These are phyloP conservation scores for Incumbomyces lentus DNA, from an alignment of 2,329 filamentous ascomycete genomes.

Conservation along the genomic window DNA sequence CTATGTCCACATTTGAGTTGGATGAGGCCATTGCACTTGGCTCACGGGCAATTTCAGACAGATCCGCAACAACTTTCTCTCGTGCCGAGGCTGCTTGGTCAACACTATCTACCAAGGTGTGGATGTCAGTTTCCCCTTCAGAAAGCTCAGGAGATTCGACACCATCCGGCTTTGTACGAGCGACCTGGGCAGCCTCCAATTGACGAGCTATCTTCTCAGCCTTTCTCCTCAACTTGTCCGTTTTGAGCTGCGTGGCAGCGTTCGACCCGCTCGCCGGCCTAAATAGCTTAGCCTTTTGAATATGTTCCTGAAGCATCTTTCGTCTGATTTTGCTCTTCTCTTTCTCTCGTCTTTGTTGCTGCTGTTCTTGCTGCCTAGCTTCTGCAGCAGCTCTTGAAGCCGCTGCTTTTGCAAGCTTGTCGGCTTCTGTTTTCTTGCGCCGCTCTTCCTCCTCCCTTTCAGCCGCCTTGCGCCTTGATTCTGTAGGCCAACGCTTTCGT, in stretches of 20 bases:
- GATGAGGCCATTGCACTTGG: conserved; percentile 5
- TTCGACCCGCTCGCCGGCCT: not conserved
- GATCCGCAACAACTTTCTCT: not conserved
- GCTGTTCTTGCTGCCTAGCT: conserved; percentile 31
- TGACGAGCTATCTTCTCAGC: conserved; percentile 8
- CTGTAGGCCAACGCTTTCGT: conserved; percentile 69
- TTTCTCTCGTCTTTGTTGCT: conserved; percentile 20
- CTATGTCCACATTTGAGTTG: conserved; percentile 10
- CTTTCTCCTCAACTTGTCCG: conserved; percentile 8
- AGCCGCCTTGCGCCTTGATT: conserved; percentile 47
- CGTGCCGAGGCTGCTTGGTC: not conserved
- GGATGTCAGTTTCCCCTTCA: not conserved
- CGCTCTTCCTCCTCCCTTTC: conserved; percentile 41
- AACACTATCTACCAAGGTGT: conserved; percentile 1
- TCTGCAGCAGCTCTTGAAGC: conserved; percentile 31
- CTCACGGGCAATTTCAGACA: not conserved
- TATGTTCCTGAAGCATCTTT: conserved; percentile 7
- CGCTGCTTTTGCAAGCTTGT: conserved; percentile 37
- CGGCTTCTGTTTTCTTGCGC: conserved; percentile 55
- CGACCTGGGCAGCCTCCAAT: conserved; percentile 2
- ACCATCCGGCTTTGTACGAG: not conserved
- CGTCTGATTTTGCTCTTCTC: conserved; percentile 9
- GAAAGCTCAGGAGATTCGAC: not conserved
- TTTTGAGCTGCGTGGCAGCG: conserved; percentile 8
- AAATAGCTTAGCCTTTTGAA: conserved; percentile 5